phyloP scores from a whole-genome alignment of 345 rosid species.

The Trapa bicornis region DNA sequence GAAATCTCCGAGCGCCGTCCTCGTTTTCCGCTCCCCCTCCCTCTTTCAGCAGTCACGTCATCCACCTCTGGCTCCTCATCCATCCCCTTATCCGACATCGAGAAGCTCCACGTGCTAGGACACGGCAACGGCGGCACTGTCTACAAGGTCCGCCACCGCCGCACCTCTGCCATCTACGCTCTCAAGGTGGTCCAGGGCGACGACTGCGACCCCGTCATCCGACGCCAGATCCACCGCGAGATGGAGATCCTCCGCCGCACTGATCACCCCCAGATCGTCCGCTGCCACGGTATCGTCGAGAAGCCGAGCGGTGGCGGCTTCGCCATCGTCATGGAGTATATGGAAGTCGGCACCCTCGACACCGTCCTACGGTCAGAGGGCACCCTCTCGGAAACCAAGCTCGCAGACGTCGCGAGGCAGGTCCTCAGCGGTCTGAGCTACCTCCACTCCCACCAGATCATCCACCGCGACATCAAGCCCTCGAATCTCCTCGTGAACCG shows the following conservation, averaged over 20 bases:
- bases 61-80: slow-evolving; percentile 11
- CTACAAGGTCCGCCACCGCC: slow-evolving; percentile 52
- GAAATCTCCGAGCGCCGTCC: slow-evolving; percentile 37
- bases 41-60: slow-evolving; percentile 15
- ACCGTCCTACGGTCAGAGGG: slow-evolving; percentile 28
- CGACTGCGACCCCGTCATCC: slow-evolving; percentile 43
- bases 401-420: slow-evolving; percentile 45
- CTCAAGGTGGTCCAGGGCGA: slow-evolving; percentile 57
- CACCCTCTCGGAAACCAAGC: slow-evolving; percentile 33
- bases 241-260: slow-evolving; percentile 74
- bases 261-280: slow-evolving; percentile 52
- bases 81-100: slow-evolving; percentile 37
- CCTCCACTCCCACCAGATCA: slow-evolving; percentile 53
- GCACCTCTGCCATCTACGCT: slow-evolving; percentile 47
- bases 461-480: slow-evolving; percentile 81
- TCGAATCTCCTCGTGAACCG: slow-evolving; percentile 56
- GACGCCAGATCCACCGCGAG: slow-evolving; percentile 58
- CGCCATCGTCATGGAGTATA: slow-evolving; percentile 61
- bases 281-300: slow-evolving; percentile 46
- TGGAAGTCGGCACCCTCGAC: slow-evolving; percentile 70
- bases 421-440: slow-evolving; percentile 52
- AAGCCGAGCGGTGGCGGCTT: slow-evolving; percentile 60
- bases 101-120: slow-evolving; percentile 57
- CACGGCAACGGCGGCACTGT: slow-evolving; percentile 83
- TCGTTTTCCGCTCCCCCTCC: slow-evolving; percentile 35